A percentile compares a stretch with the other conserved stretches of the same genome.
Evolutionary conservation across 805 yeast species (phyloP).

Genomic region (Candida maltosa): DNA sequence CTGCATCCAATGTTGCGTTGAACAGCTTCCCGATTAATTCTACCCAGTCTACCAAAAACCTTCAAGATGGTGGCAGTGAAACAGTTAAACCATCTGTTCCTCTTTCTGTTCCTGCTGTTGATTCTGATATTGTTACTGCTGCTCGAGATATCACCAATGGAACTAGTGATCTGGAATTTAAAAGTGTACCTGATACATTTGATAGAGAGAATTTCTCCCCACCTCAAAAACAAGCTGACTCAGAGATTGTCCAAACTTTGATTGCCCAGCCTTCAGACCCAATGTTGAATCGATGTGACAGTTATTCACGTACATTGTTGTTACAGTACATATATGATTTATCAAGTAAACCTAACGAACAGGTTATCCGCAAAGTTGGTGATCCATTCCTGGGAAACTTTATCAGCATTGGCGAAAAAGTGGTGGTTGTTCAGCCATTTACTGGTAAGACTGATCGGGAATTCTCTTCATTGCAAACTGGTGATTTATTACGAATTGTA

Average conservation of each 20-base stretch:
- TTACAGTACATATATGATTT: conserved; percentile 21
- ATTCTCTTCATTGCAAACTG: conserved; percentile 21
- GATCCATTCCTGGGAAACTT: conserved; percentile 26
- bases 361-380: conserved; percentile 18
- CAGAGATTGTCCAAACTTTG: conserved; percentile 7
- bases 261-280: conserved; percentile 13
- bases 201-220: conserved; percentile 7
- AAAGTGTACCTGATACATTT: conserved; percentile 13
- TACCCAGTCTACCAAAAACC: too few species aligned
- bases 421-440: conserved; percentile 29
- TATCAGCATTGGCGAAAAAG: conserved; percentile 28
- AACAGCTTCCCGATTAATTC: conserved; percentile 9
- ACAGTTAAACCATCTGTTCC: background rate
- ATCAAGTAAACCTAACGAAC: conserved; percentile 12
- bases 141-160: background rate
- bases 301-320: conserved; percentile 24
- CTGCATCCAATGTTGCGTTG: conserved; percentile 9
- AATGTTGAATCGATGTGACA: conserved; percentile 10
- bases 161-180: conserved; percentile 9
- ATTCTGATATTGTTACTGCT: background rate
- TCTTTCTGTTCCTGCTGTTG: background rate
- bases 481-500: conserved; percentile 28
- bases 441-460: conserved; percentile 15
- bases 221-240: too few species aligned
- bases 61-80: too few species aligned